These are phyloP conservation scores for Angomonas ambiguus DNA, from an alignment of 208 protist genomes.

Conservation along the genomic window DNA sequence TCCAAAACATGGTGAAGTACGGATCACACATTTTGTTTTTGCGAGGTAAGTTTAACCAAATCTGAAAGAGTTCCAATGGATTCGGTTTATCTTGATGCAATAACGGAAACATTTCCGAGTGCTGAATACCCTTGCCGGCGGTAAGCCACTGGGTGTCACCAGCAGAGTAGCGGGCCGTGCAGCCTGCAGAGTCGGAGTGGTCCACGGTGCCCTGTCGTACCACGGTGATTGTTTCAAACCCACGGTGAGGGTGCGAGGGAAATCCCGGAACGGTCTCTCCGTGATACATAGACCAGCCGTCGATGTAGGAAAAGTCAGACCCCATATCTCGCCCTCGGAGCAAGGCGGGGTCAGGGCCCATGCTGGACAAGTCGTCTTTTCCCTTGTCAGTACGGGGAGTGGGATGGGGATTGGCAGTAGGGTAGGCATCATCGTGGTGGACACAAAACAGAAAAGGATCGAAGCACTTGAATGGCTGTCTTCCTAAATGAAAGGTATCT, in stretches of 20 bases:
- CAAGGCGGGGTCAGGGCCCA: conserved; percentile 24
- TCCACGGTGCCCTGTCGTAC: conserved; percentile 67
- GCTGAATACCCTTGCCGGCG: conserved; percentile 84
- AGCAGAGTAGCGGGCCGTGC: conserved; percentile 55
- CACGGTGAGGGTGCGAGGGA: conserved; percentile 81
- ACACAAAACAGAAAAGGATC: conserved; percentile 58
- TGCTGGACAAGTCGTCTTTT: background rate
- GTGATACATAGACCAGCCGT: conserved; percentile 74
- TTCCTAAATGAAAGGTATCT: conserved; percentile 16
- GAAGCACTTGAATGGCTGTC: conserved; percentile 32
- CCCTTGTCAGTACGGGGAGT: conserved; percentile 2
- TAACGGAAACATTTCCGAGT: conserved; percentile 73
- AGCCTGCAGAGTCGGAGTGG: conserved; percentile 74
- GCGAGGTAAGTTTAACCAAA: conserved; percentile 90
- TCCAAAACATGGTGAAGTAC: conserved; percentile 61
- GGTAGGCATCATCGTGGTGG: conserved; percentile 54
- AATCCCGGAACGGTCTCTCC: conserved; percentile 63
- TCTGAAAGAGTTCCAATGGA: conserved; percentile 49
- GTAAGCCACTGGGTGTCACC: conserved; percentile 93
- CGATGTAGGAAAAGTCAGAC: conserved; percentile 51
- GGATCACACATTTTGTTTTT: conserved; percentile 74
- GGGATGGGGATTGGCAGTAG: background rate
- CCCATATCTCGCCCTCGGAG: conserved; percentile 44
- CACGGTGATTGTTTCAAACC: conserved; percentile 89
- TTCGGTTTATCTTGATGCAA: conserved; percentile 31